phyloP scores from a whole-genome alignment of 352 stramenopile genomes.

The Phytophthora sp. region DNA sequence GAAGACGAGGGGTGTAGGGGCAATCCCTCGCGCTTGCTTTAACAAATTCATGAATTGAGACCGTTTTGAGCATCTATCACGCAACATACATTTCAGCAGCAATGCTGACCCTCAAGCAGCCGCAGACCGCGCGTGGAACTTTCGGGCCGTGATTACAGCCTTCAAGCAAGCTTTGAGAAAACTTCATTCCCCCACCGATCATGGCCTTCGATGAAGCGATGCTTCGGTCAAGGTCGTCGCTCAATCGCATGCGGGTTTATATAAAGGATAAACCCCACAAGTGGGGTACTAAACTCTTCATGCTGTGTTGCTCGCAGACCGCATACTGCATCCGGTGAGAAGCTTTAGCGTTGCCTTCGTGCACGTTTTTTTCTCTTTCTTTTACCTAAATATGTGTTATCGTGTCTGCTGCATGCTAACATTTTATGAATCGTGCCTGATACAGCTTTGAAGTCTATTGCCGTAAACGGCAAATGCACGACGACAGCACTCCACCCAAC shows the following conservation, averaged over 20 bases:
- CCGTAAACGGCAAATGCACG: not conserved
- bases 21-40: conserved; percentile 1
- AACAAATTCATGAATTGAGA: not conserved
- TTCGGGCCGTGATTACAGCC: conserved; percentile 1
- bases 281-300: not conserved
- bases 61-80: not conserved
- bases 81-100: conserved; percentile 4
- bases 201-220: conserved; percentile 27
- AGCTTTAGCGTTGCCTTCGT: not conserved
- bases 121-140: conserved; percentile 17
- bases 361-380: conserved; percentile 1
- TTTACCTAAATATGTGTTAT: not conserved
- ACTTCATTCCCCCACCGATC: not conserved
- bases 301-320: conserved; percentile 15
- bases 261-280: conserved; percentile 4
- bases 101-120: conserved; percentile 11
- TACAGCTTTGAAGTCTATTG: conserved; percentile 5
- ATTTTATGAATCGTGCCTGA: not conserved
- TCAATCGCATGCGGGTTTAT: conserved; percentile 10
- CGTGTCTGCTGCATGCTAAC: conserved; percentile 1
- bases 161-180: conserved; percentile 14
- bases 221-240: not conserved
- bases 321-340: conserved; percentile 25
- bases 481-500: not conserved
- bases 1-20: not conserved